phyloP scores from a whole-genome alignment of 371 early-diverging fungal species.

The Mortierella sp. region DNA sequence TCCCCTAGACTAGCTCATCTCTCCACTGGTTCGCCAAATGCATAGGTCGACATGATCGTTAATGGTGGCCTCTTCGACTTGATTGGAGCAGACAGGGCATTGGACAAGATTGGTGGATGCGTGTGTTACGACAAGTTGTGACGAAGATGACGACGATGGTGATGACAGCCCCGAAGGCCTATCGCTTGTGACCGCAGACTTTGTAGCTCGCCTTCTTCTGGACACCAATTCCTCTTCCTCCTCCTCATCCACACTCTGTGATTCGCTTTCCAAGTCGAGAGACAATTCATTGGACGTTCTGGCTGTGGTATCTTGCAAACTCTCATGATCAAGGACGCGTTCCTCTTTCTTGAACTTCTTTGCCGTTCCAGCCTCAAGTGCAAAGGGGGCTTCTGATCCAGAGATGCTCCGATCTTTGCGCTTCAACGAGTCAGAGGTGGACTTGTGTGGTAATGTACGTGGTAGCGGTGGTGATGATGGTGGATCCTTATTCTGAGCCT shows the following conservation, averaged over 20 bases:
- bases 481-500: not conserved
- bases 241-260: no score
- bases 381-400: not conserved
- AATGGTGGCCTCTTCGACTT: constrained; percentile 38
- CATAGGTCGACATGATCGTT: constrained; percentile 57
- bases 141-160: not conserved
- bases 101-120: constrained; percentile 15
- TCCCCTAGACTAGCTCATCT: not conserved
- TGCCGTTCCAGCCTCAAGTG: not conserved
- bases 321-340: not conserved
- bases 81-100: constrained; percentile 45
- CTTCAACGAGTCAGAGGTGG: not conserved
- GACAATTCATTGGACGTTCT: not conserved
- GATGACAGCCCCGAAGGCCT: not conserved
- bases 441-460: not conserved
- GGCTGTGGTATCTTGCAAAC: no score
- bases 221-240: no score
- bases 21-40: constrained; percentile 38
- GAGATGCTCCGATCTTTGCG: constrained; percentile 1
- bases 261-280: no score
- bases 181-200: not conserved
- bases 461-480: not conserved
- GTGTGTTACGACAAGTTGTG: not conserved
- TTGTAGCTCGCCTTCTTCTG: not conserved
- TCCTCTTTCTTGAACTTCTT: constrained; percentile 16